A percentile compares a stretch with the other conserved stretches of the same genome.
phyloP scores from a whole-genome alignment of 495 filamentous ascomycete species.

The Penicillium verhagenii region DNA sequence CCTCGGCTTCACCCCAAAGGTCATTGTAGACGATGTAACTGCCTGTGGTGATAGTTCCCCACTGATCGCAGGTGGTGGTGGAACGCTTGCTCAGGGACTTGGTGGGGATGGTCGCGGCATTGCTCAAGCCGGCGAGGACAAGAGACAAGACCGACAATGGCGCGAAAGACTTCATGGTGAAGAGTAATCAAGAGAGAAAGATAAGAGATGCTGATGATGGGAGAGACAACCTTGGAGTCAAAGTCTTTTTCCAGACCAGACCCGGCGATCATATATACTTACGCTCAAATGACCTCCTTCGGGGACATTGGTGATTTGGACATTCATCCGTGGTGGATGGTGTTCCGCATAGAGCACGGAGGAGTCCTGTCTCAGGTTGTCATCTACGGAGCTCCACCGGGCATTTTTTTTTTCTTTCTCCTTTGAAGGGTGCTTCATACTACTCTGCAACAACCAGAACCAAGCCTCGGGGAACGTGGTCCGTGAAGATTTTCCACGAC shows the following conservation, averaged over 20 bases:
- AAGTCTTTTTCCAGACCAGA: neutral
- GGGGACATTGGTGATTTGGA: neutral
- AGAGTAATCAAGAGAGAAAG: neutral
- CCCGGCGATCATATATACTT: neutral
- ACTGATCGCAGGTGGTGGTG: constrained; percentile 52
- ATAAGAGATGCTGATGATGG: neutral
- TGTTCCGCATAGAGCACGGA: constrained; percentile 24
- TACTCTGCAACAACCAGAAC: neutral
- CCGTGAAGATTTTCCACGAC: constrained; percentile 20
- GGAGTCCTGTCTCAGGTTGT: constrained; percentile 22
- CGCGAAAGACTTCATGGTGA: constrained; percentile 38
- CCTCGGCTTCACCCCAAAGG: constrained; percentile 47
- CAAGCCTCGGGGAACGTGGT: neutral
- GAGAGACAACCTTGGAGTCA: neutral
- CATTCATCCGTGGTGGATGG: constrained; percentile 1
- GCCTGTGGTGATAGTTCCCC: constrained; percentile 40
- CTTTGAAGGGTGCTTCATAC: neutral
- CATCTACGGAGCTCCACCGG: constrained; percentile 16
- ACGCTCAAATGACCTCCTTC: neutral
- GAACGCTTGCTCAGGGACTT: constrained; percentile 37
- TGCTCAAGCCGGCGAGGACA: constrained; percentile 32
- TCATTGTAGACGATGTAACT: constrained; percentile 56
- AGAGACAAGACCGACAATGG: constrained; percentile 24
- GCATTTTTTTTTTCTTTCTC: no score
- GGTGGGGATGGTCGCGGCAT: constrained; percentile 35